phyloP scores from a whole-genome alignment of 2,329 filamentous ascomycete genomes.

The Colletotrichum spinosum region DNA sequence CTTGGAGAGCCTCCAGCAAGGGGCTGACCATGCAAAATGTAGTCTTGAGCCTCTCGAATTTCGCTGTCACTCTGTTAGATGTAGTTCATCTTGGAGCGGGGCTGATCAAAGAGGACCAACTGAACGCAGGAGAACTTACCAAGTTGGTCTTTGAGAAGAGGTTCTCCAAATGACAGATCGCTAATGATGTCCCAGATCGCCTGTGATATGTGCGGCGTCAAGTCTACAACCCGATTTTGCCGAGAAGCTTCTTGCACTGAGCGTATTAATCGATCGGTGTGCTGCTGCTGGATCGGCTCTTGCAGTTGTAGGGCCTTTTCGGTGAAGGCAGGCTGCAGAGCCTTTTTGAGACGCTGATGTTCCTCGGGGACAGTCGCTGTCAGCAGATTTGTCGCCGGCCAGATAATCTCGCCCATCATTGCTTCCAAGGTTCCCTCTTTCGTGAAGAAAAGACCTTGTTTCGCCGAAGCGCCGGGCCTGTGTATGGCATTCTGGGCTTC shows the following conservation, averaged over 20 bases:
- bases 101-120: background rate
- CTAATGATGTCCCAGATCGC: constrained; percentile 21
- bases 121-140: background rate
- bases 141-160: constrained; percentile 14
- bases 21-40: constrained; percentile 15
- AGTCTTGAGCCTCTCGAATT: constrained; percentile 12
- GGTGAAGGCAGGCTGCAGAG: constrained; percentile 14
- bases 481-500: constrained; percentile 19
- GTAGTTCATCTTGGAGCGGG: background rate
- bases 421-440: constrained; percentile 25
- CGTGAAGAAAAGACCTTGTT: constrained; percentile 3
- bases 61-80: background rate
- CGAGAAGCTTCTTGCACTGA: background rate
- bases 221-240: background rate
- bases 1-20: constrained; percentile 21
- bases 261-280: background rate
- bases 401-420: constrained; percentile 27
- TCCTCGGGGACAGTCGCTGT: constrained; percentile 4
- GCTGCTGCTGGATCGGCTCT: constrained; percentile 10
- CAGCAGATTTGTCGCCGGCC: constrained; percentile 22
- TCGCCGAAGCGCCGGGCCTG: background rate
- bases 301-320: background rate
- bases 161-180: constrained; percentile 18
- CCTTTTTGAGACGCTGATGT: constrained; percentile 16
- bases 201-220: constrained; percentile 9